Conservation (phyloP, 306 rosid species). For the Carpinus viminea region DNA sequence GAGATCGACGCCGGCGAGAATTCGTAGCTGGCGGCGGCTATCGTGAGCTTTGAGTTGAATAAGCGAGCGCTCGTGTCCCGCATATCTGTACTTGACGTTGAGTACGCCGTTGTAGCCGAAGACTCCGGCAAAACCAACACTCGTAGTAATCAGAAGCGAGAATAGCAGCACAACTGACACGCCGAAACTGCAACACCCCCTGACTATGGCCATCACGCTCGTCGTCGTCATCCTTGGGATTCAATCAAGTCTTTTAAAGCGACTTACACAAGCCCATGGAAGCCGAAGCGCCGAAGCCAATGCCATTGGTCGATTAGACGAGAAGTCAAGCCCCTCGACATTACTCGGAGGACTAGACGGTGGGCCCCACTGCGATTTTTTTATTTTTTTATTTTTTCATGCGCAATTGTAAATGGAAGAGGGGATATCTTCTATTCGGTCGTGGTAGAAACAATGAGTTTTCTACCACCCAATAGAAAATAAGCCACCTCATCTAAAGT, state of each 20-base stretch:
- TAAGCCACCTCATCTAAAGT: too few relatives aligned
- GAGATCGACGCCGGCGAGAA: conserved; percentile 89
- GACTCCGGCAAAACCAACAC: conserved; percentile 11
- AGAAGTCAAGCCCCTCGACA: neutral
- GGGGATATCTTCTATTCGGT: too few relatives aligned
- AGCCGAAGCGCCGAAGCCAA: neutral
- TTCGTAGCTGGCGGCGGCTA: conserved; percentile 70
- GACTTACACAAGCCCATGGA: too few relatives aligned
- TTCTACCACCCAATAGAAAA: too few relatives aligned
- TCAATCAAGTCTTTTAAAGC: neutral
- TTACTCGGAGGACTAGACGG: neutral
- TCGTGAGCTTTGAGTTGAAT: conserved; percentile 81
- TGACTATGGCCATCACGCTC: conserved; percentile 4
- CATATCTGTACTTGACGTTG: conserved; percentile 79
- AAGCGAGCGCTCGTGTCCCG: conserved; percentile 69
- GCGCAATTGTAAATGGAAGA: too few relatives aligned
- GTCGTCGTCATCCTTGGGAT: neutral
- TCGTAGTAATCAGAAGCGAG: conserved; percentile 25
- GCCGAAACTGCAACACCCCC: neutral
- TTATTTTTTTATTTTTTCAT: too few relatives aligned
- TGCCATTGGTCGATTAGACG: neutral
- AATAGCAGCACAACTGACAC: conserved; percentile 2
- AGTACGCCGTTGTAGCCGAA: conserved; percentile 59
- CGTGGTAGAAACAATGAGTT: too few relatives aligned
- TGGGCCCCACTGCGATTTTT: neutral